A percentile compares a stretch with the other conserved stretches of the same genome.
Conservation (phyloP, 1,284 basidiomycete genomes). For the Cystobasidiaceae sp. region DNA sequence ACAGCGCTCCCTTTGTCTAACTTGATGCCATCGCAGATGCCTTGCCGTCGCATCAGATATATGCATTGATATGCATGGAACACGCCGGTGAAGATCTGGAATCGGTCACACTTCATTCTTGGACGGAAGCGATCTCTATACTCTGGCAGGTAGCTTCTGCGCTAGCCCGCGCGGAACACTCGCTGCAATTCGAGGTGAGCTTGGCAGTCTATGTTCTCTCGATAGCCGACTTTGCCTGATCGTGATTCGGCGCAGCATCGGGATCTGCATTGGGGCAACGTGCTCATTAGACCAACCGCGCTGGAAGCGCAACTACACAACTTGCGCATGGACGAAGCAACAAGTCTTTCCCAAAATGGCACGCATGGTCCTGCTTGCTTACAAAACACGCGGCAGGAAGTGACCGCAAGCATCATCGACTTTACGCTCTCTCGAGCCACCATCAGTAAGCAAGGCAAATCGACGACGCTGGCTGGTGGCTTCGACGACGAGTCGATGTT, state of each 20-base stretch:
- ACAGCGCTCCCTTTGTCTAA: too few relatives aligned
- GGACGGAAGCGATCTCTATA: conserved; percentile 78
- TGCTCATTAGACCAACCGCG: conserved; percentile 62
- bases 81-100: conserved; percentile 89
- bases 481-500: conserved; percentile 47
- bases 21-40: conserved; percentile 63
- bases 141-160: conserved; percentile 84
- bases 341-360: neutral
- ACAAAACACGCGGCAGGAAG: conserved; percentile 29
- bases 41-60: conserved; percentile 68
- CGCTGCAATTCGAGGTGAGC: conserved; percentile 76
- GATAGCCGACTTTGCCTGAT: neutral
- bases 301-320: too few relatives aligned
- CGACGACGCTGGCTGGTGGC: conserved; percentile 41
- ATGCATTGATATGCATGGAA: conserved; percentile 79
- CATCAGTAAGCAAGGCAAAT: too few relatives aligned
- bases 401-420: conserved; percentile 83
- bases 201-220: neutral
- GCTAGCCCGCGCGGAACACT: conserved; percentile 69
- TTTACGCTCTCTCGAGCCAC: conserved; percentile 72
- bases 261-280: conserved; percentile 96
- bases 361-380: neutral
- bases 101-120: conserved; percentile 57
- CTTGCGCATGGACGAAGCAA: too few relatives aligned
- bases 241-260: conserved; percentile 64